Conservation (phyloP, 2,329 filamentous ascomycete species). For the Xylaria sp. region DNA sequence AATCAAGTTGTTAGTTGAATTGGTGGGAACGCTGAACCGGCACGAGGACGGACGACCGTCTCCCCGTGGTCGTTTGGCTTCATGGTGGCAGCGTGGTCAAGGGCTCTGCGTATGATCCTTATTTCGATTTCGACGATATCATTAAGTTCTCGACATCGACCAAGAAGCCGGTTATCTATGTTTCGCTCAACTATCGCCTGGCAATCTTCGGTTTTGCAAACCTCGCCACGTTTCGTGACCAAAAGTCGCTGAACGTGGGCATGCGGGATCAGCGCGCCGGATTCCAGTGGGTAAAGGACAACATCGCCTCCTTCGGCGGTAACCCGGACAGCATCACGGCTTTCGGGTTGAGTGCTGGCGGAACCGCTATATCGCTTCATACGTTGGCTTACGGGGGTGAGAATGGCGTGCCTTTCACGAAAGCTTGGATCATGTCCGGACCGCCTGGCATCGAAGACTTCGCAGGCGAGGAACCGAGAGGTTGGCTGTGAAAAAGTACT, state of each 20-base stretch:
- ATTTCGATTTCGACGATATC: constrained; percentile 30
- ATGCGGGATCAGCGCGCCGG: constrained; percentile 33
- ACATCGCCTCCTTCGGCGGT: constrained; percentile 34
- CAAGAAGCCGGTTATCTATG: constrained; percentile 33
- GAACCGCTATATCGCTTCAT: constrained; percentile 32
- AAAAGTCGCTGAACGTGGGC: constrained; percentile 34
- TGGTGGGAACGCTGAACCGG: too few species aligned
- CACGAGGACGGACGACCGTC: constrained; percentile 12
- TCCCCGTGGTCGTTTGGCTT: constrained; percentile 35
- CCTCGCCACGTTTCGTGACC: constrained; percentile 28
- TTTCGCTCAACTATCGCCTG: constrained; percentile 33
- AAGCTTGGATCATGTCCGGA: constrained; percentile 39
- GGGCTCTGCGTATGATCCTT: constrained; percentile 30
- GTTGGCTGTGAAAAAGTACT: too few species aligned
- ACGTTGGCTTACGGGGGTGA: constrained; percentile 34
- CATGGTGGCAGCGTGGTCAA: constrained; percentile 33
- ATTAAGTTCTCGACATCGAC: constrained; percentile 21
- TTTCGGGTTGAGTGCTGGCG: constrained; percentile 28
- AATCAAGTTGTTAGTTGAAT: too few species aligned
- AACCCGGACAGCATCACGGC: constrained; percentile 30
- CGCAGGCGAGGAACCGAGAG: too few species aligned
- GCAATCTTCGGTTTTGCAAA: constrained; percentile 38
- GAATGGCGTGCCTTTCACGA: constrained; percentile 38
- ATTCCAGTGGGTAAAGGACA: constrained; percentile 35
- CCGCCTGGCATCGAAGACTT: constrained; percentile 41